A percentile compares a stretch with the other conserved stretches of the same genome.
phyloP scores from a whole-genome alignment of 306 rosid species.

The Gynostemma pentaphyllum region DNA sequence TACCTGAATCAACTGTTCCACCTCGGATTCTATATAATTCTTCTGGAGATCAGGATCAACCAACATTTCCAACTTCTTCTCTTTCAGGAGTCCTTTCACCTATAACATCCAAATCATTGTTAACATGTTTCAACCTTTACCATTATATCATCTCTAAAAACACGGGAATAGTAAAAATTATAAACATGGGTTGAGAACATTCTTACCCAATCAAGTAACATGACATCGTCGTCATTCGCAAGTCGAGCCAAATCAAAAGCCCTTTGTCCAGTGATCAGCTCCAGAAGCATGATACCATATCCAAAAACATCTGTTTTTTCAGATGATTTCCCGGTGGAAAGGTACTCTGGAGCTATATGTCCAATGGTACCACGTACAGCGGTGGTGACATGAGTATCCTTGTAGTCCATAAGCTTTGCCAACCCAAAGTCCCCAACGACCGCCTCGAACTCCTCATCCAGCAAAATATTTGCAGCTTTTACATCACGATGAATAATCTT shows the following conservation, averaged over 20 bases:
- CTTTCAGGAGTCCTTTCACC: constrained; percentile 92
- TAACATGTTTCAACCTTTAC: constrained; percentile 8
- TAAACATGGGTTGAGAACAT: background rate
- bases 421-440: constrained; percentile 96
- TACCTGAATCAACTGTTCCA: constrained; percentile 92
- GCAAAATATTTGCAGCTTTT: constrained; percentile 89
- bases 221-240: constrained; percentile 95
- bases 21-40: constrained; percentile 79
- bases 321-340: constrained; percentile 83
- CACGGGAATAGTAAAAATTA: too few relatives aligned
- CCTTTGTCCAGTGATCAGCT: constrained; percentile 92
- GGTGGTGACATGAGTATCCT: constrained; percentile 94
- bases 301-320: constrained; percentile 98
- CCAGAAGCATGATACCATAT: constrained; percentile 95
- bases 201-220: constrained; percentile 96
- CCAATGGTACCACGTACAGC: constrained; percentile 96
- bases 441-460: constrained; percentile 98
- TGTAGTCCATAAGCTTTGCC: constrained; percentile 98
- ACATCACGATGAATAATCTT: constrained; percentile 97
- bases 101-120: constrained; percentile 15
- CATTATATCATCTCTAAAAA: too few relatives aligned
- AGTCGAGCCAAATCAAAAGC: constrained; percentile 98
- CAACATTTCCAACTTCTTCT: constrained; percentile 83
- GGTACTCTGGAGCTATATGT: constrained; percentile 94
- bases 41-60: constrained; percentile 92